phyloP scores from a whole-genome alignment of 345 rosid genomes.

The Passiflora organensis region DNA sequence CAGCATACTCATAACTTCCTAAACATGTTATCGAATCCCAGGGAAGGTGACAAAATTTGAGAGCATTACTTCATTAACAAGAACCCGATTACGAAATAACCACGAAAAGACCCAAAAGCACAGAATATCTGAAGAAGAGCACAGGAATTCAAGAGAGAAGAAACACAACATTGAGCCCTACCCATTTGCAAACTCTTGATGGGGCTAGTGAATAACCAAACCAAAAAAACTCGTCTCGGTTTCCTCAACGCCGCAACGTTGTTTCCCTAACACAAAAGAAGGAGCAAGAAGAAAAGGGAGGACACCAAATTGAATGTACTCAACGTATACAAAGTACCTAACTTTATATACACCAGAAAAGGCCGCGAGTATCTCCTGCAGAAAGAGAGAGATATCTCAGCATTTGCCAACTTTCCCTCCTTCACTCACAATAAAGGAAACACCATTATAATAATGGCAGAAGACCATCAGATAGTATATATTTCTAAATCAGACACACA shows the following conservation, averaged over 20 bases:
- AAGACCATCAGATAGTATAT: not conserved
- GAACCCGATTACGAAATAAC: slow-evolving; percentile 3
- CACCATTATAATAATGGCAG: slow-evolving; percentile 11
- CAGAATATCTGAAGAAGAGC: slow-evolving; percentile 17
- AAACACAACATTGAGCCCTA: not conserved
- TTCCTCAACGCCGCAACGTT: too few relatives aligned
- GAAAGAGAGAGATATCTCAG: too few relatives aligned
- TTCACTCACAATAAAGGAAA: slow-evolving; percentile 15
- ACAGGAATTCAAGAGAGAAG: slow-evolving; percentile 9
- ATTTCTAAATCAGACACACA: slow-evolving; percentile 26
- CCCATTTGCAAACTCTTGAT: too few relatives aligned
- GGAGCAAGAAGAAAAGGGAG: too few relatives aligned
- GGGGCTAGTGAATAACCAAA: too few relatives aligned
- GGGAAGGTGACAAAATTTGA: slow-evolving; percentile 2
- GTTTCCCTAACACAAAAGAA: too few relatives aligned
- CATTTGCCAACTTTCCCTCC: slow-evolving; percentile 11
- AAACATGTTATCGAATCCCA: slow-evolving; percentile 1
- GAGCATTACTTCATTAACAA: slow-evolving; percentile 3
- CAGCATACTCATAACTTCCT: slow-evolving; percentile 8
- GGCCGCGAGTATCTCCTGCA: not conserved
- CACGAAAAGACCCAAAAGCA: slow-evolving; percentile 15
- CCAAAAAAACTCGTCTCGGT: too few relatives aligned
- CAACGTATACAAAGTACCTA: too few relatives aligned
- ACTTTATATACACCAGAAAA: not conserved
- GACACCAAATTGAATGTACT: too few relatives aligned